These are phyloP conservation scores for Umbilicus rupestris DNA, from an alignment of 164 flowering plant genomes.

Conservation along the genomic window DNA sequence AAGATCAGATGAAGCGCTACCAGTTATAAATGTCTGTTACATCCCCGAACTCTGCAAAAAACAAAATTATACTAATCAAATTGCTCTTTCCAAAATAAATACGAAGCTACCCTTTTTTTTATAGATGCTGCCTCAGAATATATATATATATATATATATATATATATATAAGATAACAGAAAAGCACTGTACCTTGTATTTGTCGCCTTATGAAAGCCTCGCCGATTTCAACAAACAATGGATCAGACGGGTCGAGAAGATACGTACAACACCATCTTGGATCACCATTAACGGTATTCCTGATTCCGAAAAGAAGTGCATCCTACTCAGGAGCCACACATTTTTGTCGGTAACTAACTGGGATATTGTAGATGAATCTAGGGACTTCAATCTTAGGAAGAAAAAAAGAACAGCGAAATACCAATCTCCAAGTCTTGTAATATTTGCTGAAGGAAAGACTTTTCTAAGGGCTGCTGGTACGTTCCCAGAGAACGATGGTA, in stretches of 20 bases:
- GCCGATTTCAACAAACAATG: slow-evolving; percentile 78
- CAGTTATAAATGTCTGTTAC: slow-evolving; percentile 88
- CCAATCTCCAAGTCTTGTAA: slow-evolving; percentile 90
- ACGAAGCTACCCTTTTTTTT: neutral
- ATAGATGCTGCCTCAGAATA: neutral
- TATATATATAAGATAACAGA: neutral
- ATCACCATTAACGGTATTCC: slow-evolving; percentile 83
- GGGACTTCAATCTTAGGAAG: neutral
- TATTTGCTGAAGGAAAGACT: slow-evolving; percentile 72
- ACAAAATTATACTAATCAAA: neutral
- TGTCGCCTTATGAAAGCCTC: slow-evolving; percentile 73
- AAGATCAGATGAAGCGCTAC: slow-evolving; percentile 27
- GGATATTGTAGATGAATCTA: neutral
- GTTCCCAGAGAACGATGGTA: slow-evolving; percentile 95
- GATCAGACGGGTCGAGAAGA: slow-evolving; percentile 89
- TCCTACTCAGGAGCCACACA: neutral
- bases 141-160: neutral
- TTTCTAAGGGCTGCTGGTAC: slow-evolving; percentile 76
- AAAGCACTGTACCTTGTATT: slow-evolving; percentile 39
- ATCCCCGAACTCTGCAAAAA: slow-evolving; percentile 83
- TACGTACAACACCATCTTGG: slow-evolving; percentile 89
- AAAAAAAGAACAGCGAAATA: slow-evolving; percentile 19
- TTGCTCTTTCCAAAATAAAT: neutral
- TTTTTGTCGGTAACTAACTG: neutral
- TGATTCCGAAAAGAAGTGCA: slow-evolving; percentile 16